Evolutionary conservation across 176 grass and related monocot species (phyloP).

Genomic region (Avena atlantica): DNA sequence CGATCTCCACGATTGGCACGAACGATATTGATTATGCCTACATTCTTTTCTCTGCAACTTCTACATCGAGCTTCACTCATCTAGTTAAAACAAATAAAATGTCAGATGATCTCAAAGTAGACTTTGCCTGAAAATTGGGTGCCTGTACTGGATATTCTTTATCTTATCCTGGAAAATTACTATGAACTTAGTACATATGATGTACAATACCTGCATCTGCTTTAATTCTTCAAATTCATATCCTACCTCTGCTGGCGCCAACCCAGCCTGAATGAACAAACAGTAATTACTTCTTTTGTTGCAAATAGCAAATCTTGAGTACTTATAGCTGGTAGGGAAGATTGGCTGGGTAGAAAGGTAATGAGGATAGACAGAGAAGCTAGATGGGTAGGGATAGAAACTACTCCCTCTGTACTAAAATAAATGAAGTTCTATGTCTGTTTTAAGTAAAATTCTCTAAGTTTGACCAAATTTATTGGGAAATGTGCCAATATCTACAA

Average conservation of each 20-base stretch:
- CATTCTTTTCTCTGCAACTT: conserved; percentile 78
- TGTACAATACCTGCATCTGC: conserved; percentile 67
- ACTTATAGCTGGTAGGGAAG: not conserved
- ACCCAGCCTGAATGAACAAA: conserved; percentile 67
- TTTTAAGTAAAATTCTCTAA: not conserved
- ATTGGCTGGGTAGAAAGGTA: not conserved
- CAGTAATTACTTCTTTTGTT: not conserved
- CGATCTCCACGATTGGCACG: conserved; percentile 77
- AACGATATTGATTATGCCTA: conserved; percentile 75
- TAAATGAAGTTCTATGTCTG: not conserved
- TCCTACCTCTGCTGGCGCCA: conserved; percentile 72
- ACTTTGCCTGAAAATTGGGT: conserved; percentile 1
- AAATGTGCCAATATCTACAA: not conserved
- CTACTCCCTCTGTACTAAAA: not conserved
- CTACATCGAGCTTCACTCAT: conserved; percentile 80
- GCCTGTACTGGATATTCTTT: conserved; percentile 26
- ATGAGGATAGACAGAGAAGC: not conserved
- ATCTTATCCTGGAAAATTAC: conserved; percentile 3
- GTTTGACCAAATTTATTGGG: not conserved
- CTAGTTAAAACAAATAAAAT: conserved; percentile 54
- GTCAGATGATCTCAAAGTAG: conserved; percentile 24
- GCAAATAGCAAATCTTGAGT: not conserved
- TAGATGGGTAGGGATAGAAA: not conserved
- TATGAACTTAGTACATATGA: conserved; percentile 29
- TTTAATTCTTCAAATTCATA: conserved; percentile 81